Base-by-base conservation (phyloP, 2,329 filamentous ascomycete genomes). In the Raffaelea arxii region DNA sequence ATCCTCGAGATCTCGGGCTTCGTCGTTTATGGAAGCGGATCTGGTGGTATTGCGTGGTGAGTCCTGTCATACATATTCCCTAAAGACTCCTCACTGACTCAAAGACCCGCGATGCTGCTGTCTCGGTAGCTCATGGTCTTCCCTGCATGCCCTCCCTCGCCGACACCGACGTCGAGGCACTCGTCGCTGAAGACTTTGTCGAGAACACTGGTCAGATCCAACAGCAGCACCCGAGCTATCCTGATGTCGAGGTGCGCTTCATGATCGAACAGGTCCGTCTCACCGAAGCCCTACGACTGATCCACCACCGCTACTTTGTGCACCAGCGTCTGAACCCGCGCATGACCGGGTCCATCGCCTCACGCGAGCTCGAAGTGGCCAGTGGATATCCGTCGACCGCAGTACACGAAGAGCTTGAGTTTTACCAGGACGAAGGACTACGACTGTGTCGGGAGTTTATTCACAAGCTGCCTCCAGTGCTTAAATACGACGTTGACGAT, bases 1-100 rank as follows among this genome's bases (percentile, higher is more conserved):
- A 49, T 16, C 41, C 48, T 9, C 25, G 35, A 6, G 23, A 44
- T n/a, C 25, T 21, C 7, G 48, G 19, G 7, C 37, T 36, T 4
- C 27, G 40, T 2, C 30, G 50, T 3, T 21, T 52, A 16, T 52
- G 50, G 50, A 52, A 52, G 27, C 45, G 50, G 2, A 48, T 48
- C 24, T 52, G 50, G 50, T 52, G 50, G 50, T 50, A 37, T 4
- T 52, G 50, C 16, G 43, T 52, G 18, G 48, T 49, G 23, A 38
- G 48, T 43, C 21, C n/a, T 25, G 3, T 11, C 25, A 18, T 25
- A 14, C n/a, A n/a, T n/a, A n/a, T n/a, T n/a, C n/a, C n/a, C n/a
- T n/a, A n/a, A n/a, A n/a, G n/a, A n/a, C n/a, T n/a, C n/a, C n/a
- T n/a, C n/a, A 35, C 39, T 14, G 16, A 37, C 25, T 12, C 25